Evolutionary conservation across 805 yeast species (phyloP).

Genomic region (Kodamaea hsintzibuensis): DNA sequence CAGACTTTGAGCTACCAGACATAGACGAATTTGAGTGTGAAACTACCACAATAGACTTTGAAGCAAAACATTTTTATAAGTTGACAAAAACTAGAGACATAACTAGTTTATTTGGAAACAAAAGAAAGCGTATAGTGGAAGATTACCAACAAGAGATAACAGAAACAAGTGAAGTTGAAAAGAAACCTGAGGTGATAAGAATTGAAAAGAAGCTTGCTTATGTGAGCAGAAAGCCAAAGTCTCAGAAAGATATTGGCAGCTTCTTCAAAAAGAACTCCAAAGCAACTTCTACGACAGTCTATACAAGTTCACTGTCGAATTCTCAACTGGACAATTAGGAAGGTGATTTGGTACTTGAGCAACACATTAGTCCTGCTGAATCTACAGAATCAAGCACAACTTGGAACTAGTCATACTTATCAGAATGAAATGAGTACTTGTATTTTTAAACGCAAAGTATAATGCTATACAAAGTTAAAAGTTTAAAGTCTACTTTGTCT

Average conservation of each 20-base stretch:
- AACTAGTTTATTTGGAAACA: slow-evolving; percentile 26
- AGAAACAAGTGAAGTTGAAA: background rate
- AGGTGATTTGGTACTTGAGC: too few species aligned
- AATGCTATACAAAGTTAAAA: too few species aligned
- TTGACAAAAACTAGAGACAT: slow-evolving; percentile 33
- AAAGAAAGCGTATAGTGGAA: slow-evolving; percentile 3
- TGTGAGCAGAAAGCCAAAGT: slow-evolving; percentile 19
- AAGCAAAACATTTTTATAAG: slow-evolving; percentile 22
- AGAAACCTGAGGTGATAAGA: background rate
- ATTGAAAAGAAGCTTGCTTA: slow-evolving; percentile 12
- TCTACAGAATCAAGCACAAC: too few species aligned
- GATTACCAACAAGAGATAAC: background rate
- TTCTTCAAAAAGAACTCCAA: slow-evolving; percentile 1
- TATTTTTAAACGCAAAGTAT: too few species aligned
- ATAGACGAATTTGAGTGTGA: slow-evolving; percentile 2
- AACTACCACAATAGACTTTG: slow-evolving; percentile 17
- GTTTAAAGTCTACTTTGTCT: too few species aligned
- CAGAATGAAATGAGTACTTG: too few species aligned
- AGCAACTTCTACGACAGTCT: too few species aligned
- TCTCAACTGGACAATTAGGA: too few species aligned
- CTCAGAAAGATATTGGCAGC: background rate
- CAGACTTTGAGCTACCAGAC: slow-evolving; percentile 52
- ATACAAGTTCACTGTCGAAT: too few species aligned
- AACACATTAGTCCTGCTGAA: too few species aligned
- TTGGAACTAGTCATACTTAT: too few species aligned